These are phyloP conservation scores for Lasiodiplodia theobromae DNA, from an alignment of 2,329 filamentous ascomycete species.

Conservation along the genomic window DNA sequence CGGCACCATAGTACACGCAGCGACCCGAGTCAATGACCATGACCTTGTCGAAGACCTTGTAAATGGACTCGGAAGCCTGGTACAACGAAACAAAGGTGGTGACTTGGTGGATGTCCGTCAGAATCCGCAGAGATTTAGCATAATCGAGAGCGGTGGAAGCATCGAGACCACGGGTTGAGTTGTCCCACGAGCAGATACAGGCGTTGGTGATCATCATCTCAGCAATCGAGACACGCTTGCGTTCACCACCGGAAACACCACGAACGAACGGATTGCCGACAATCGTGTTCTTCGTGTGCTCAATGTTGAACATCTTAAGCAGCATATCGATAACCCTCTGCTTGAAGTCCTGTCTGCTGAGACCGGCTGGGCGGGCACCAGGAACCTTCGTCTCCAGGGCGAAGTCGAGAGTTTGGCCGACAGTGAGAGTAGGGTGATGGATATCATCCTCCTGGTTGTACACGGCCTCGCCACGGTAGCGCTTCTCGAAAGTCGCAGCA, in stretches of 20 bases:
- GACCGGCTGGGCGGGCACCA: slow-evolving; percentile 76
- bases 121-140: slow-evolving; percentile 56
- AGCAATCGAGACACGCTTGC: slow-evolving; percentile 81
- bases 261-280: slow-evolving; percentile 84
- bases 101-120: slow-evolving; percentile 84
- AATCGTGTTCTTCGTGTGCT: slow-evolving; percentile 83
- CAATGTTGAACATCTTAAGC: slow-evolving; percentile 92
- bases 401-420: slow-evolving; percentile 86
- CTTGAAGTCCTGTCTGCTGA: slow-evolving; percentile 78
- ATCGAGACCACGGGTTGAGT: slow-evolving; percentile 57
- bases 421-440: slow-evolving; percentile 84
- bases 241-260: slow-evolving; percentile 80
- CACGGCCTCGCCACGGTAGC: slow-evolving; percentile 81
- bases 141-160: slow-evolving; percentile 59
- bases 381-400: slow-evolving; percentile 86
- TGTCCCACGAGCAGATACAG: slow-evolving; percentile 71
- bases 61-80: slow-evolving; percentile 84
- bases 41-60: slow-evolving; percentile 82
- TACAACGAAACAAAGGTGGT: slow-evolving; percentile 88
- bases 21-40: slow-evolving; percentile 78
- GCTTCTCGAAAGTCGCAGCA: slow-evolving; percentile 70
- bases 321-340: slow-evolving; percentile 75
- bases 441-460: slow-evolving; percentile 90
- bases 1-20: slow-evolving; percentile 78
- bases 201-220: slow-evolving; percentile 81